Percentiles rank a stretch among this genome's conserved stretches.
Evolutionary conservation across 345 rosid species (phyloP).

Genomic region (Cardamine chenopodiifolia): DNA sequence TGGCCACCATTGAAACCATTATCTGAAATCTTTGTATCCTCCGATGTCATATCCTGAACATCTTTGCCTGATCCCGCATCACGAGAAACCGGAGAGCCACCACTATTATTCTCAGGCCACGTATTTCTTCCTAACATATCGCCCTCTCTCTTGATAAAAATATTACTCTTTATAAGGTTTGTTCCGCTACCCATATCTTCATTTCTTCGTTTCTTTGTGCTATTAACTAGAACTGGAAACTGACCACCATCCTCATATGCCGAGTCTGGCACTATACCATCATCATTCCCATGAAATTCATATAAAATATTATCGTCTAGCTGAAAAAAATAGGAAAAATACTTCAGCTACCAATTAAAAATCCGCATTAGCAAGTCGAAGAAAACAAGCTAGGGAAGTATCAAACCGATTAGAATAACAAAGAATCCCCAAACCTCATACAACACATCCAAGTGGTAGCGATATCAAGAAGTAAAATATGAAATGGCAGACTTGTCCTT

Average conservation of each 20-base stretch:
- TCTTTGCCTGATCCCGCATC: conserved; percentile 52
- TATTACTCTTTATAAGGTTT: conserved; percentile 36
- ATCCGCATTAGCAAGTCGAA: background rate
- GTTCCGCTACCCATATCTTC: conserved; percentile 46
- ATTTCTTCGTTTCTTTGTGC: conserved; percentile 52
- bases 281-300: conserved; percentile 58
- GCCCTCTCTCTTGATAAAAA: conserved; percentile 39
- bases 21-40: conserved; percentile 50
- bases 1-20: conserved; percentile 48
- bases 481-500: background rate
- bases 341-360: conserved; percentile 21
- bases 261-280: conserved; percentile 76
- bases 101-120: conserved; percentile 55
- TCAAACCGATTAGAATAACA: background rate
- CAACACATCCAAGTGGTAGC: conserved; percentile 10
- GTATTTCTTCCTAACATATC: conserved; percentile 59
- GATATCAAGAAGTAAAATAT: background rate
- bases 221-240: conserved; percentile 43
- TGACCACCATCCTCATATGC: conserved; percentile 44
- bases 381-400: conserved; percentile 3
- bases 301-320: conserved; percentile 58
- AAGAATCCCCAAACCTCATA: conserved; percentile 4
- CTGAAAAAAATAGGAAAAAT: conserved; percentile 46
- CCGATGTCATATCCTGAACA: conserved; percentile 43
- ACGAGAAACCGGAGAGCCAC: conserved; percentile 45